Evolutionary conservation across 768 basidiomycete species (phyloP), one percentile per base, ranked within the genome.

Genomic region (Brasilioporus rufonigricans): DNA sequence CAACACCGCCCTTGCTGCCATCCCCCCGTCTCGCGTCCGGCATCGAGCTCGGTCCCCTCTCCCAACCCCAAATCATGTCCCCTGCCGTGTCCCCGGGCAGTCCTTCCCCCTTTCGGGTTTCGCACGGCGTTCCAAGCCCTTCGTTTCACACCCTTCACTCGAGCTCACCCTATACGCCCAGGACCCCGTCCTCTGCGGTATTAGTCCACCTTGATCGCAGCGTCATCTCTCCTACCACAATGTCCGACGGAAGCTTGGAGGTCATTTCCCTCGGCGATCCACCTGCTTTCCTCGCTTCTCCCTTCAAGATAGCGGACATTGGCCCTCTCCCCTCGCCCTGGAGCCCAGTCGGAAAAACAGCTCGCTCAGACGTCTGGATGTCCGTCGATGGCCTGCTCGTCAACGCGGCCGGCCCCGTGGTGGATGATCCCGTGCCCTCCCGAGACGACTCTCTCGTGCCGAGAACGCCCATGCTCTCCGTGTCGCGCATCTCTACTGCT

Each of bases 291-390:
- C 62, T 59, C n/a, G 55, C 44, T 12, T 46, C 59, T 7, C 62
- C 62, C 10, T 19, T 44, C 36, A 49, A 2, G 13, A 41, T 8
- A n/a, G n/a, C n/a, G n/a, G 46, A 55, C 43, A 13, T 43, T 11
- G 40, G 11, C 9, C 63, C 24, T 27, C 70, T 70, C 16, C 61
- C 65, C 14, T 71, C 68, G 3, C 68, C 70, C 5, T 71, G 68
- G 68, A 69, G 68, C 18, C 70, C 68, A 5, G 6, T 45, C 19
- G 65, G 59, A 48, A 56, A 40, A 19, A 3, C 16, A 1, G 18
- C 57, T 2, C 23, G 55, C 5, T 16, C 40, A 10, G 43, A 64
- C 18, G 52, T 71, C 1, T 71, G 68, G 67, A 49, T 70, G 45
- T 57, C 68, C 47, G 47, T 54, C 11, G 51, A 65, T 8, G 68